A percentile compares a stretch with the other conserved stretches of the same genome.
Evolutionary conservation across 257 asterid genomes (phyloP).

Genomic region (Nicotiana noctiflora): DNA sequence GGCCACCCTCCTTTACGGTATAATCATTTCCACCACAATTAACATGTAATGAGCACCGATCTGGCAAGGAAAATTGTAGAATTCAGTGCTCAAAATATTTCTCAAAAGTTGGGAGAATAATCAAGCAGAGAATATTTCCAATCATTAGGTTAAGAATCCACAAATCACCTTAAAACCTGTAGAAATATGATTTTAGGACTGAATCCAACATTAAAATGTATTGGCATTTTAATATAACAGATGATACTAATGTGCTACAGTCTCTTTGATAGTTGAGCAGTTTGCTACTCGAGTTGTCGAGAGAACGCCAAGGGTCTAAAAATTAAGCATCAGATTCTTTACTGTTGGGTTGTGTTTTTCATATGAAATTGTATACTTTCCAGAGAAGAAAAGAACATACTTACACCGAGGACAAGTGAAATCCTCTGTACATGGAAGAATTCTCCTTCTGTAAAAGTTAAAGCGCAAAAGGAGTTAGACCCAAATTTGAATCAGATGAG

Average conservation of each 20-base stretch:
- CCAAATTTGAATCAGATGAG: neutral
- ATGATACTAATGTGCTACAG: neutral
- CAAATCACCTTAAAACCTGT: neutral
- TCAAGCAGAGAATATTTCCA: neutral
- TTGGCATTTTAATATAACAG: neutral
- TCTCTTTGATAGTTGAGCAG: neutral
- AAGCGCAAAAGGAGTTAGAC: slow-evolving; percentile 19
- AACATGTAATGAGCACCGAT: slow-evolving; percentile 66
- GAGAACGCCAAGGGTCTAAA: neutral
- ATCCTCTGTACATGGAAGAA: slow-evolving; percentile 31
- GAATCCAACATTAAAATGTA: neutral
- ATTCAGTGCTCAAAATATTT: neutral
- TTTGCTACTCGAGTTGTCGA: neutral
- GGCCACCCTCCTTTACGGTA: slow-evolving; percentile 27
- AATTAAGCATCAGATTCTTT: neutral
- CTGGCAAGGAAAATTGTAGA: slow-evolving; percentile 33
- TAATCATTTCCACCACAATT: slow-evolving; percentile 75
- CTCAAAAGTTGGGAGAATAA: neutral
- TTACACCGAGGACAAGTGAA: slow-evolving; percentile 34
- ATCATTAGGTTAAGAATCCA: neutral
- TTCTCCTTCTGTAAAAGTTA: slow-evolving; percentile 25
- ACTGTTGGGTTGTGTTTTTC: neutral
- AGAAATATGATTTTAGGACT: neutral
- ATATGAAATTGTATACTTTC: neutral
- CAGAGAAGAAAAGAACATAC: slow-evolving; percentile 8